Evolutionary conservation across 2,329 filamentous ascomycete genomes (phyloP), one percentile per base, ranked within the genome.

Genomic region (Penicillium italicum): DNA sequence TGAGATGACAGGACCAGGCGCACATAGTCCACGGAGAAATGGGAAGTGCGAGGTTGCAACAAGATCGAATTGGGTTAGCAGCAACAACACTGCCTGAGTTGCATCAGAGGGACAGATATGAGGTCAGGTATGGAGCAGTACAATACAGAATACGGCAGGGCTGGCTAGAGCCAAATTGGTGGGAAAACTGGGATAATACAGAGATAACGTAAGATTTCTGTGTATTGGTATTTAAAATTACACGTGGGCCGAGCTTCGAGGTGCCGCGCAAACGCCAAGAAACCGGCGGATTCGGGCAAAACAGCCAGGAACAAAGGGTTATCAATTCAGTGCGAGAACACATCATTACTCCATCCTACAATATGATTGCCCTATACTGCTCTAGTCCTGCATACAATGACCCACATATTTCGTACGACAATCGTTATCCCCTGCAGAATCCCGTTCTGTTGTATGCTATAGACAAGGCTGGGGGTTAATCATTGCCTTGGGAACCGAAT

Each of bases 11-110:
- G 55, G 60, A 60, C 59, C 62, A 66, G 60, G 66, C 66, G 69
- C 66, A 69, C 74, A 76, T 76, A 74, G 66, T 73, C 66, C 60
- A 53, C 45, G 10, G 6, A 26, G 37, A 26, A 56, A 41, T 38
- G 34, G 36, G 52, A 43, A 38, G 48, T 11, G 47, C 47, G 18
- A 33, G 34, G 48, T 55, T 46, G 52, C 30, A 31, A 53, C 45
- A 28, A 45, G 45, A 38, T 56, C 47, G 40, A 53, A 53, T 56
- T 42, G 31, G 47, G 42, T 58, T 51, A 31, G 47, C 20, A 16
- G 41, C 22, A 26, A 37, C 22, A 48, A 57, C 47, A 47, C 44
- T 46, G 55, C 26, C 49, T 51, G n/a, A 62, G 60, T 63, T 57
- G 62, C 58, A 63, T 61, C 41, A 46, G 57, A 59, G 46, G 36